Evolutionary conservation across 139 green algal species (phyloP), one percentile per base, ranked within the genome.

Genomic region (Deuterostichococcus epilithicus): DNA sequence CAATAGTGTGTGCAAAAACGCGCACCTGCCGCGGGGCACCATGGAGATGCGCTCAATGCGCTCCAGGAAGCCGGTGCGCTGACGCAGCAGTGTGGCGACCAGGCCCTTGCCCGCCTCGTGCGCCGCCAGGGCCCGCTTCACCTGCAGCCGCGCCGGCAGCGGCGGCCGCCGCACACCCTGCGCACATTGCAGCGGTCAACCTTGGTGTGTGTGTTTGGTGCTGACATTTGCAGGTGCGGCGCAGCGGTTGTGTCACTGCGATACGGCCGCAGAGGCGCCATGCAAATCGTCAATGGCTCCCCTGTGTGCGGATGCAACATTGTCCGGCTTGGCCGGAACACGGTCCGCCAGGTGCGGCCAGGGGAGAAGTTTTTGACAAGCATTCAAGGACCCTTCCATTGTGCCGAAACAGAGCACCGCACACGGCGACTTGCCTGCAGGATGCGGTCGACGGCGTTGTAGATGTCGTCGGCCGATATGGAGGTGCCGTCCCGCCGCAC

Each of bases 381-480:
- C 8, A 8, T 52, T 52, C 42, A 52, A 13, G 8, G 13, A 52
- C 8, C 42, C 13, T 35, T 30, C 26, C 10, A 33, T 26, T 33
- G 26, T 35, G 59, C 26, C 8, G 59, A 68, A 18, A 68, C 8
- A 18, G 8, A 32, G 18, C 25, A 68, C 10, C 59, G 26, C 59
- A 33, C 26, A 68, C 25, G 10, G 42, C 13, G 42, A 52, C 52
- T 63, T 3, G 89, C 86, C 83, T 92, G 89, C 22, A 91, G 84
- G 66, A 97, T 87, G 15, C 94, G 83, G 78, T 98, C 94, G 36
- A 96, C 83, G 1, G 88, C 93, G 13, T 82, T 82, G 85, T 94
- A 89, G 36, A 98, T 86, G 86, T 97, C 93, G 8, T 63, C 36
- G 38, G 76, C 81, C 13, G 81, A 88, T 33, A 90, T 86, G 59